Conservation (phyloP, 2,329 filamentous ascomycete species). For the Coniochaeta hoffmannii region DNA sequence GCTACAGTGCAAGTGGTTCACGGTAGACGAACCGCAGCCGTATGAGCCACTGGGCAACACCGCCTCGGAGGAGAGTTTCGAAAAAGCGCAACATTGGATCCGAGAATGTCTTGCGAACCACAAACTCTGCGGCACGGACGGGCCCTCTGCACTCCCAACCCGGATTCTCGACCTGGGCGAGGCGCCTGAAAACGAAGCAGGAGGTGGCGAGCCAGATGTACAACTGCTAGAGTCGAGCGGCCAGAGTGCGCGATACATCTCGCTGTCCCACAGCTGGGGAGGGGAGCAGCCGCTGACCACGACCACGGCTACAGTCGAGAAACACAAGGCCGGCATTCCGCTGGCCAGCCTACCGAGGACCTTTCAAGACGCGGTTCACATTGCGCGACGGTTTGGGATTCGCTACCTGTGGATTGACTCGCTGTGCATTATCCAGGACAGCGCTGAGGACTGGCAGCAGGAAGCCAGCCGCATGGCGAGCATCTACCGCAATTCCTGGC, state of each 20-base stretch:
- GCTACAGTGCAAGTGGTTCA: not conserved
- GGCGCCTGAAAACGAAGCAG: not conserved
- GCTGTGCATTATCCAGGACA: slow-evolving; percentile 14
- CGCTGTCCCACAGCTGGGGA: slow-evolving; percentile 9
- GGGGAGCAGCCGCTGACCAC: slow-evolving; percentile 4
- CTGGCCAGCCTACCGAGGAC: slow-evolving; percentile 6
- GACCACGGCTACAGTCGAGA: not conserved
- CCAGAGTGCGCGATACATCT: not conserved
- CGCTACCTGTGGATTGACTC: slow-evolving; percentile 13
- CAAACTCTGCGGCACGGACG: not conserved
- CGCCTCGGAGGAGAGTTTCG: not conserved
- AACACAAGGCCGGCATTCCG: not conserved
- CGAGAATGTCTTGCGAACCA: not conserved
- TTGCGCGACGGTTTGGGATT: slow-evolving; percentile 6
- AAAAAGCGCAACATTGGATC: not conserved
- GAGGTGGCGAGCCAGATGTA: not conserved
- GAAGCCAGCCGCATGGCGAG: slow-evolving; percentile 12
- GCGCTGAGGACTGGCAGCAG: slow-evolving; percentile 8
- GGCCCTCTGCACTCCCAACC: not conserved
- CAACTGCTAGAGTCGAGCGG: not conserved
- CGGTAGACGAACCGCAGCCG: not conserved
- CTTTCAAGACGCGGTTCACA: slow-evolving; percentile 10
- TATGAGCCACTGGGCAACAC: not conserved
- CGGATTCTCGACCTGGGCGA: not conserved
- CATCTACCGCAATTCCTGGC: slow-evolving; percentile 10